Conservation (phyloP, 169 alveolate genomes). For the Eimeria mitis region DNA sequence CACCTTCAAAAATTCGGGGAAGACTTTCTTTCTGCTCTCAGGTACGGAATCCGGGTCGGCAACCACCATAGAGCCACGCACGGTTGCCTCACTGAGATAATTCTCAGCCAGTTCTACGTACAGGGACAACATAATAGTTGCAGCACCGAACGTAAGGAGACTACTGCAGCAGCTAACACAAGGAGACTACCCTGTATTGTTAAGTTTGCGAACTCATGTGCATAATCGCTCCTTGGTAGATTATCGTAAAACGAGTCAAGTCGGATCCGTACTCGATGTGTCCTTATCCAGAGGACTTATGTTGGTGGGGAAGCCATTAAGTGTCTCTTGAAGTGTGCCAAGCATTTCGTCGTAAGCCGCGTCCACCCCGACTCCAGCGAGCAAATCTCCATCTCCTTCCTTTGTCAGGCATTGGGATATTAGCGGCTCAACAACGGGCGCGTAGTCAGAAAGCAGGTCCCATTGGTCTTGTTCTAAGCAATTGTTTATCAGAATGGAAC, state of each 20-base stretch:
- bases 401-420: conserved; percentile 38
- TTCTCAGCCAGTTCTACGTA: conserved; percentile 53
- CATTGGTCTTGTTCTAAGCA: conserved; percentile 61
- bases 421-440: conserved; percentile 55
- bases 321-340: conserved; percentile 7
- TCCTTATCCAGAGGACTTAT: conserved; percentile 22
- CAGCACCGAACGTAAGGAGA: background rate
- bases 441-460: conserved; percentile 38
- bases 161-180: background rate
- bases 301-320: conserved; percentile 14
- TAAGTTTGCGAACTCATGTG: background rate
- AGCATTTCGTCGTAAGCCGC: conserved; percentile 40
- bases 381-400: conserved; percentile 62
- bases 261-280: conserved; percentile 14
- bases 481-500: conserved; percentile 1
- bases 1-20: conserved; percentile 55
- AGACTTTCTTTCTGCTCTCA: conserved; percentile 16
- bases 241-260: background rate
- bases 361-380: conserved; percentile 37
- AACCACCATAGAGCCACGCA: conserved; percentile 42
- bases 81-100: conserved; percentile 5
- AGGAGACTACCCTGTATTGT: background rate
- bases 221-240: background rate
- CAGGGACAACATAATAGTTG: background rate
- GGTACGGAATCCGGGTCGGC: conserved; percentile 39